Evolutionary conservation across 208 protist genomes (phyloP).

Genomic region (Paratrypanosoma confusum): DNA sequence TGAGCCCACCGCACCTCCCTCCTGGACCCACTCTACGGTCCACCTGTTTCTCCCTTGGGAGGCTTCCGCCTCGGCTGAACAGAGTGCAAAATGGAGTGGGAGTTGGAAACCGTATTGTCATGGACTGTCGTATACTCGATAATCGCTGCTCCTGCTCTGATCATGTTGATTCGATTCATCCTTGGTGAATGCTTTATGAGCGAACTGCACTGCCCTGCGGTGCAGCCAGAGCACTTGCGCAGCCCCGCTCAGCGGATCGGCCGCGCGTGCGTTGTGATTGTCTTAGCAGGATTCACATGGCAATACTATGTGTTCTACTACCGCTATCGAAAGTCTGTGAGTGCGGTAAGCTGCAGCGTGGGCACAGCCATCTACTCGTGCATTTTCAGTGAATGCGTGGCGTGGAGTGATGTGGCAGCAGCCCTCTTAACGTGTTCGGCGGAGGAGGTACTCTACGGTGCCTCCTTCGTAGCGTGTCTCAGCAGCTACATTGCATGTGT

Average conservation of each 20-base stretch:
- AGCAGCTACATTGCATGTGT: slow-evolving; percentile 26
- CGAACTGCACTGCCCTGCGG: slow-evolving; percentile 27
- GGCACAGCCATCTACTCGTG: slow-evolving; percentile 7
- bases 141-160: slow-evolving; percentile 26
- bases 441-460: slow-evolving; percentile 21
- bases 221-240: slow-evolving; percentile 12
- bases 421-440: slow-evolving; percentile 2
- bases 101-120: slow-evolving; percentile 30
- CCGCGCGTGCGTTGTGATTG: slow-evolving; percentile 15
- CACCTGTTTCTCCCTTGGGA: too few species aligned
- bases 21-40: too few species aligned
- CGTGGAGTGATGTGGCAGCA: not conserved
- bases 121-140: slow-evolving; percentile 42
- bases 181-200: slow-evolving; percentile 51
- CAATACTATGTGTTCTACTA: slow-evolving; percentile 51
- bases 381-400: slow-evolving; percentile 1
- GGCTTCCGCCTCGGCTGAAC: too few species aligned
- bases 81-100: slow-evolving; percentile 2
- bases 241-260: slow-evolving; percentile 13
- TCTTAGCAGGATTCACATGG: slow-evolving; percentile 33
- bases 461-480: slow-evolving; percentile 15
- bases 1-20: too few species aligned
- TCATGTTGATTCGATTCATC: slow-evolving; percentile 52
- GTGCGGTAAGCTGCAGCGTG: not conserved
- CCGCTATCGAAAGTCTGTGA: not conserved